These are phyloP conservation scores for Penicillium brasilianum DNA, from an alignment of 2,329 filamentous ascomycete species.

Conservation along the genomic window DNA sequence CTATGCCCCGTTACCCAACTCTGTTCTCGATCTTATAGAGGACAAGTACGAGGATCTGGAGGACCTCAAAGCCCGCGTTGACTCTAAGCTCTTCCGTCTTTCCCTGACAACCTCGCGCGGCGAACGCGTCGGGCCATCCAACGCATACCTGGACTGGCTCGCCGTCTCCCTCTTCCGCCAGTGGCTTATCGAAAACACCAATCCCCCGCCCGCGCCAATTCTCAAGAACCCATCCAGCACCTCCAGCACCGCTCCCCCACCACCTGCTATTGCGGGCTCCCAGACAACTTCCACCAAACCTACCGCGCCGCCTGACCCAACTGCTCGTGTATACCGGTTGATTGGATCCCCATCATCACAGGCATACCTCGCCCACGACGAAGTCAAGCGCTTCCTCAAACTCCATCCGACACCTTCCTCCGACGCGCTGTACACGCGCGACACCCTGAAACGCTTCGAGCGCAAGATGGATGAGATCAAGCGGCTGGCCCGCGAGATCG, in stretches of 20 bases:
- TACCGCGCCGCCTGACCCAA: slow-evolving; percentile 36
- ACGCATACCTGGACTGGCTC: slow-evolving; percentile 87
- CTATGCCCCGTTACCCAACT: slow-evolving; percentile 66
- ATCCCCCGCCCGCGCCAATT: slow-evolving; percentile 66
- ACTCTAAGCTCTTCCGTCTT: slow-evolving; percentile 80
- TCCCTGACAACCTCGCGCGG: slow-evolving; percentile 78
- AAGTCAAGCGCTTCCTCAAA: slow-evolving; percentile 89
- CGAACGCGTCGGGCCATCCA: slow-evolving; percentile 79
- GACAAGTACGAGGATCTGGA: slow-evolving; percentile 93
- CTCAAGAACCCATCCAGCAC: slow-evolving; percentile 41
- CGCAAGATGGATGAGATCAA: slow-evolving; percentile 88
- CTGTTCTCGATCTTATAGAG: slow-evolving; percentile 85
- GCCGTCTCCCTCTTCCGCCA: slow-evolving; percentile 86
- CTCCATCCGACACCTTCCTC: slow-evolving; percentile 67
- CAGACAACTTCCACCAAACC: slow-evolving; percentile 32
- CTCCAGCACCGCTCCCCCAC: slow-evolving; percentile 13
- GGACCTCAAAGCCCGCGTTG: slow-evolving; percentile 78
- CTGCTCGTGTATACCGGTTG: slow-evolving; percentile 76
- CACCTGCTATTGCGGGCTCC: slow-evolving; percentile 16
- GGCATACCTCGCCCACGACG: slow-evolving; percentile 79
- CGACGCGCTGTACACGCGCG: slow-evolving; percentile 72
- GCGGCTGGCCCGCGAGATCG: slow-evolving; percentile 77
- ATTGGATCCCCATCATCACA: slow-evolving; percentile 67
- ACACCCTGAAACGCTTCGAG: slow-evolving; percentile 86
- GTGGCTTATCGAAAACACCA: slow-evolving; percentile 90